Percentiles rank a stretch among this genome's conserved stretches.
These are phyloP conservation scores for Serendipita vermifera DNA, from an alignment of 768 basidiomycete species.

Conservation along the genomic window DNA sequence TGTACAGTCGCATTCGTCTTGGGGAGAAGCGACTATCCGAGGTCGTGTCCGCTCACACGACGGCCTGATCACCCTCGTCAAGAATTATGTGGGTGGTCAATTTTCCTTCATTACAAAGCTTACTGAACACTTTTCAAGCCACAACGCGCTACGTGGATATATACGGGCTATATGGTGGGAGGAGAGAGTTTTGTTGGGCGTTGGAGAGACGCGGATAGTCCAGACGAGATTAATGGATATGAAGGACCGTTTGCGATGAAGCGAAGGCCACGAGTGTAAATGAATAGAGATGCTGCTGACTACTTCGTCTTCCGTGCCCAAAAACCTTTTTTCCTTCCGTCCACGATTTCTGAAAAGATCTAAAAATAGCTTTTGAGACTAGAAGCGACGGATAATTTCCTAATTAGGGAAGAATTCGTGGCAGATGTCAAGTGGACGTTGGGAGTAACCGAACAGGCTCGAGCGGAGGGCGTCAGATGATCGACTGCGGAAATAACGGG, in stretches of 20 bases:
- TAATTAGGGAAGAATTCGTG: too few relatives aligned
- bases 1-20: background rate
- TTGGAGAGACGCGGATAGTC: constrained; percentile 40
- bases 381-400: too few relatives aligned
- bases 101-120: background rate
- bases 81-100: background rate
- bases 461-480: too few relatives aligned
- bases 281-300: too few relatives aligned
- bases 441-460: too few relatives aligned
- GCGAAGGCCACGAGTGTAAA: too few relatives aligned
- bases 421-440: too few relatives aligned
- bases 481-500: too few relatives aligned
- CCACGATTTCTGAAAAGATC: too few relatives aligned
- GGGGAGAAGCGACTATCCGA: constrained; percentile 3
- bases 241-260: constrained; percentile 51
- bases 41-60: background rate
- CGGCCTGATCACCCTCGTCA: background rate
- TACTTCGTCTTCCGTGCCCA: too few relatives aligned
- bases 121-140: background rate
- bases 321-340: too few relatives aligned
- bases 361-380: too few relatives aligned
- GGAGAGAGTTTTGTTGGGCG: constrained; percentile 56
- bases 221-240: constrained; percentile 36
- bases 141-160: constrained; percentile 31
- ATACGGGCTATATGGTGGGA: constrained; percentile 60